Percentiles rank a stretch among this genome's conserved stretches.
Conservation (phyloP, 805 yeast species). For the Candida krabiensis region DNA sequence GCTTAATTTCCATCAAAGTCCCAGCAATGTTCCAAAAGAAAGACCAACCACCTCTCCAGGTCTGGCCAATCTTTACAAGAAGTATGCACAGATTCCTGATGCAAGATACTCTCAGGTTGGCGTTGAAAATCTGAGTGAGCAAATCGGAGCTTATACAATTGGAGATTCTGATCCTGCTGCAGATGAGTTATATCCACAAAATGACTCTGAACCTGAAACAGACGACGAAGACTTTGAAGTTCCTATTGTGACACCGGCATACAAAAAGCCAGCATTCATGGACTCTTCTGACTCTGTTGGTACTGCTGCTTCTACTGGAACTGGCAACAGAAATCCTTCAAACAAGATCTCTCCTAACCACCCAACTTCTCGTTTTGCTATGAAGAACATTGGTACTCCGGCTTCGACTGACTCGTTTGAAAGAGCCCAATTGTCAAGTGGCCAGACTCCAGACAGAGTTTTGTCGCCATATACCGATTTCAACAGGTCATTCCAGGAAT, state of each 20-base stretch:
- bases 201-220: conserved; percentile 11
- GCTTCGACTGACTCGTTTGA: conserved; percentile 10
- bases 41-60: conserved; percentile 24
- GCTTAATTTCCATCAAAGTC: too few relatives aligned
- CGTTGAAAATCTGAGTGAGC: conserved; percentile 8
- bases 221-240: conserved; percentile 22
- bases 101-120: conserved; percentile 3
- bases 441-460: conserved; percentile 17
- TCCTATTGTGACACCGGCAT: conserved; percentile 18
- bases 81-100: conserved; percentile 32
- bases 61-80: conserved; percentile 32
- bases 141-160: conserved; percentile 9
- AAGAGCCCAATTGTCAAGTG: neutral
- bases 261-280: conserved; percentile 3
- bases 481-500: conserved; percentile 29
- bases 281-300: conserved; percentile 9
- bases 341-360: neutral
- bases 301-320: conserved; percentile 1
- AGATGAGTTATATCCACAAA: conserved; percentile 22
- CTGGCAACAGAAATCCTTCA: neutral
- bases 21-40: neutral
- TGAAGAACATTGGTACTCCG: neutral
- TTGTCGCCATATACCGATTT: conserved; percentile 38
- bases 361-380: conserved; percentile 2
- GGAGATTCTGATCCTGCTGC: conserved; percentile 5